Evolutionary conservation across 2,329 filamentous ascomycete species (phyloP).

Genomic region (Coniochaeta sp.): DNA sequence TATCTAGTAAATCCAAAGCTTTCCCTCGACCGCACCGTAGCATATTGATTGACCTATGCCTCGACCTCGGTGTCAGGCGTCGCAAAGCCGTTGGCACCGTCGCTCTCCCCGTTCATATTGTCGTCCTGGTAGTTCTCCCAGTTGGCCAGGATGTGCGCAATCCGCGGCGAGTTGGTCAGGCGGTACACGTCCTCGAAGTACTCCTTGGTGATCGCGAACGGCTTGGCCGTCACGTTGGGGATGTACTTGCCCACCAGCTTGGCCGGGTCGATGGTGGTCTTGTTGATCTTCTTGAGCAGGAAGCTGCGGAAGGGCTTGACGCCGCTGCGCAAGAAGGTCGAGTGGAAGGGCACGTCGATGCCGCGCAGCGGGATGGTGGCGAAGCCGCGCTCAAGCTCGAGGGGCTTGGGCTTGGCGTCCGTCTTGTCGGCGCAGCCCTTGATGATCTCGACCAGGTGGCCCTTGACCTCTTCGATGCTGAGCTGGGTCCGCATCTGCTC

Average conservation of each 20-base stretch:
- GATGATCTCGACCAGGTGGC: slow-evolving; percentile 85
- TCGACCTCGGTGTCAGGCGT: slow-evolving; percentile 18
- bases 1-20: not conserved
- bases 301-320: slow-evolving; percentile 99
- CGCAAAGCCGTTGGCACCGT: slow-evolving; percentile 22
- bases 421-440: slow-evolving; percentile 80
- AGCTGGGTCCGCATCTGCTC: slow-evolving; percentile 82
- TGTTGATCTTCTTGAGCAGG: slow-evolving; percentile 99
- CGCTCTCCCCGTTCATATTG: slow-evolving; percentile 27
- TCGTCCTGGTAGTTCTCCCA: slow-evolving; percentile 67
- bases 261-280: slow-evolving; percentile 93
- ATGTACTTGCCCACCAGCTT: slow-evolving; percentile 99
- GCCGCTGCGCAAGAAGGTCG: slow-evolving; percentile 92
- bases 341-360: slow-evolving; percentile 99
- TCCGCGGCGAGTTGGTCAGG: slow-evolving; percentile 76
- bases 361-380: slow-evolving; percentile 94
- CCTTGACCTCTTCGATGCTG: slow-evolving; percentile 85
- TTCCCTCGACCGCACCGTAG: not conserved
- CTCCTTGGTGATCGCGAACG: slow-evolving; percentile 93
- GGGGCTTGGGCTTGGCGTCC: slow-evolving; percentile 75
- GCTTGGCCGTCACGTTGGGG: slow-evolving; percentile 93
- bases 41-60: not conserved
- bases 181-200: slow-evolving; percentile 99
- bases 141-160: slow-evolving; percentile 76
- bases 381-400: slow-evolving; percentile 89